Conservation (phyloP, 306 rosid species). For the Lotus japonicus region DNA sequence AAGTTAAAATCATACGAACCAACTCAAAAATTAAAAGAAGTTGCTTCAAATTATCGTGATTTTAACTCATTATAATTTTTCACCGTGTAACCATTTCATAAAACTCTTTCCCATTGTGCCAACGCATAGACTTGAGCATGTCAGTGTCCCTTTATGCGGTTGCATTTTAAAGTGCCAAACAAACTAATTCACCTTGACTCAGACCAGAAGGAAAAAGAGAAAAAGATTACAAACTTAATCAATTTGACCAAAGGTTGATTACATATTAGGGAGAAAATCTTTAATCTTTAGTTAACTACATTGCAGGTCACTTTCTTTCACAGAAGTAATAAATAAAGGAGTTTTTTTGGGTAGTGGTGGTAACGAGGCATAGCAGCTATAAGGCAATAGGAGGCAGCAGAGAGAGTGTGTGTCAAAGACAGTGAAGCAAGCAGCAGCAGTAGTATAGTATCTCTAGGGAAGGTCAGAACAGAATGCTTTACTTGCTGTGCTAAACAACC, state of each 20-base stretch:
- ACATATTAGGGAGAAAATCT: background rate
- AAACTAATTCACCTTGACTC: conserved; percentile 13
- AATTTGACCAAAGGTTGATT: background rate
- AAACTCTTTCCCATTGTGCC: conserved; percentile 21
- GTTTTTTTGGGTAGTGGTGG: too few species aligned
- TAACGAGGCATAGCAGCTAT: background rate
- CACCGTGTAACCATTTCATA: too few species aligned
- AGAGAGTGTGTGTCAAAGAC: background rate
- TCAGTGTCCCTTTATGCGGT: background rate
- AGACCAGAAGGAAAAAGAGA: background rate
- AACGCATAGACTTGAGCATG: conserved; percentile 9
- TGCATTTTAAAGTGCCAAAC: background rate
- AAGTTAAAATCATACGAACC: too few species aligned
- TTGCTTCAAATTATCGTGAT: too few species aligned
- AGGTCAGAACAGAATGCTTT: conserved; percentile 42
- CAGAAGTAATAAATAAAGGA: conserved; percentile 9
- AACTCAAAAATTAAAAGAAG: too few species aligned
- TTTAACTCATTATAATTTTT: too few species aligned
- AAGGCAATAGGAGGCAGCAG: background rate
- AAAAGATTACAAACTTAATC: background rate
- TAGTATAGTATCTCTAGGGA: conserved; percentile 31
- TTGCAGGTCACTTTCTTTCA: conserved; percentile 8
- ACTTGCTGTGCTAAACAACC: conserved; percentile 58
- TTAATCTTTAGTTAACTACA: background rate
- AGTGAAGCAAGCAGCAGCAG: too few species aligned